Evolutionary conservation across 2,329 filamentous ascomycete genomes (phyloP).

Genomic region (Aspergillus ustus): DNA sequence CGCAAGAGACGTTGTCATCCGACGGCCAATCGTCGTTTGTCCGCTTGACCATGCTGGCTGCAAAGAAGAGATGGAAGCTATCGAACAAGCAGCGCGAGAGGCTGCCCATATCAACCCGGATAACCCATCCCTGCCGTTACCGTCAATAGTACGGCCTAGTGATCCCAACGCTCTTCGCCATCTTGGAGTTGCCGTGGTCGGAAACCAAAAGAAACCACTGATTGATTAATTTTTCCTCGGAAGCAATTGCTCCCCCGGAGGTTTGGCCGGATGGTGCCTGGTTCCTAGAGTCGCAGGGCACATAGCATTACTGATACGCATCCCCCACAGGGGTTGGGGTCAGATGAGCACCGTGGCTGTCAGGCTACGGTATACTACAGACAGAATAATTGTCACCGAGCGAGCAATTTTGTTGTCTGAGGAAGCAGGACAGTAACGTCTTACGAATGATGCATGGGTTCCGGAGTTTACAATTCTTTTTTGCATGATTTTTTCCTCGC

Average conservation of each 20-base stretch:
- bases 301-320: background rate
- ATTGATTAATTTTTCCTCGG: slow-evolving; percentile 60
- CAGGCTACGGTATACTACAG: slow-evolving; percentile 12
- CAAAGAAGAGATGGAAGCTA: slow-evolving; percentile 98
- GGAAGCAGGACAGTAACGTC: slow-evolving; percentile 30
- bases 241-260: background rate
- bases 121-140: slow-evolving; percentile 89
- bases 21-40: slow-evolving; percentile 94
- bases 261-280: no score
- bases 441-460: slow-evolving; percentile 45
- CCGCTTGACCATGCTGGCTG: slow-evolving; percentile 93
- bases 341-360: background rate
- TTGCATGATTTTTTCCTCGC: slow-evolving; percentile 31
- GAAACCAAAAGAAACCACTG: slow-evolving; percentile 64
- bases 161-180: slow-evolving; percentile 68
- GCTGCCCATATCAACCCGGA: slow-evolving; percentile 85
- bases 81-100: slow-evolving; percentile 93
- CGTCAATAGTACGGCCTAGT: slow-evolving; percentile 76
- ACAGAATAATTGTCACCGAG: slow-evolving; percentile 1
- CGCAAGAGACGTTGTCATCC: slow-evolving; percentile 83
- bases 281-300: background rate
- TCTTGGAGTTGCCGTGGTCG: slow-evolving; percentile 67
- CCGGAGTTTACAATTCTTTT: slow-evolving; percentile 36
- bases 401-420: slow-evolving; percentile 12
- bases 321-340: background rate